Base-by-base conservation (phyloP, 2,329 filamentous ascomycete genomes). In the Aureobasidium sp. region DNA sequence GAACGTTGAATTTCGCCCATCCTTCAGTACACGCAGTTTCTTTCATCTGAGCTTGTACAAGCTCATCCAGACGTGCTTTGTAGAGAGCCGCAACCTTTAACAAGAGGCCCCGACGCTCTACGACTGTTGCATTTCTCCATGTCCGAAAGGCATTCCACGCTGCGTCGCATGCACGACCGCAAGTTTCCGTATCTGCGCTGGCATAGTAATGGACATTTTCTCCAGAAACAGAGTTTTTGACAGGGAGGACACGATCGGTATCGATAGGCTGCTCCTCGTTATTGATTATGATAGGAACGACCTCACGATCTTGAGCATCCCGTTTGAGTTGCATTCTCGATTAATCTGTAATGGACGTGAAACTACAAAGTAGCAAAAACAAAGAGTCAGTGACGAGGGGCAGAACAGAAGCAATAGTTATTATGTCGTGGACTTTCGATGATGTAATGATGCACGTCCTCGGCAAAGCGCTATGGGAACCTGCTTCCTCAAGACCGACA, bases 1-100 rank as follows among this genome's bases (percentile, higher is more conserved):
- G 80, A 41, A 69, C 63, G 63, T 71, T 70, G 52, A 70, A 70
- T 47, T 70, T 68, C 27, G 70, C 69, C 69, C 75, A 68, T 24
- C 67, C 26, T 72, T 76, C 63, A 84, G 73, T 41, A 61, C 71
- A 73, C n/a, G 66, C 68, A 12, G 71, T 73, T 55, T 73, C 71
- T 34, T 63, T 61, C 43, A 70, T 68, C 59, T 72, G 71, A 10
- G 66, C 63, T 32, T 66, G 50, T 43, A 73, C 63, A 37, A 73
- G 64, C 27, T 66, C 61, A 3, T 66, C 50, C 34, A 66, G 64
- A 39, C 69, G 61, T n/a, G 63, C 24, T 39, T 72, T 68, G 64
- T 70, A 72, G 39, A 70, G 61, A 43, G 68, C 65, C 4, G 71
- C 71, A 2, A 68, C 70, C 17, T 63, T 63, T n/a, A 70, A 63